Evolutionary conservation across 2,329 filamentous ascomycete genomes (phyloP).

Genomic region (Tricladium varicosporioides): DNA sequence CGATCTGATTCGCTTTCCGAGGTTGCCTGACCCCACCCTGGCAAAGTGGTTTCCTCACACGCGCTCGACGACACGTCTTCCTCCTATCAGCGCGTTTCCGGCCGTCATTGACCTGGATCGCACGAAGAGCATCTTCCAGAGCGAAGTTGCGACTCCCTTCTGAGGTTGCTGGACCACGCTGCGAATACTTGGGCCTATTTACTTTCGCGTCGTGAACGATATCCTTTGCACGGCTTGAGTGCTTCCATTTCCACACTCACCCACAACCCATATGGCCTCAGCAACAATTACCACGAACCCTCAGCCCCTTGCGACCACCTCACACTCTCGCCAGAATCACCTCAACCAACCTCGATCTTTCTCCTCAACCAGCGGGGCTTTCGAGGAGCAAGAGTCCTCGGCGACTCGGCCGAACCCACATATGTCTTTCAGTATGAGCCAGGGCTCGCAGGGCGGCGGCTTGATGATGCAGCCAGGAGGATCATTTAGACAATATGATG

Average conservation of each 20-base stretch:
- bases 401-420: slow-evolving; percentile 18
- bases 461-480: slow-evolving; percentile 34
- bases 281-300: slow-evolving; percentile 27
- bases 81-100: neutral
- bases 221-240: no score
- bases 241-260: neutral
- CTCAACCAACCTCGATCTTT: slow-evolving; percentile 22
- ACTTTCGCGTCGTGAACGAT: no score
- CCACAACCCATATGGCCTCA: slow-evolving; percentile 25
- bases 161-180: no score
- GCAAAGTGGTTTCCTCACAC: neutral
- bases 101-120: neutral
- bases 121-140: no score
- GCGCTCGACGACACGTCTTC: slow-evolving; percentile 1
- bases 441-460: slow-evolving; percentile 32
- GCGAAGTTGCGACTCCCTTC: no score
- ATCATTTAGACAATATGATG: slow-evolving; percentile 32
- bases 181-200: no score
- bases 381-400: slow-evolving; percentile 23
- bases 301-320: slow-evolving; percentile 29
- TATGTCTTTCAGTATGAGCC: slow-evolving; percentile 36
- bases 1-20: neutral
- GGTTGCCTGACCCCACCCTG: neutral
- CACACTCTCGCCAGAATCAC: slow-evolving; percentile 31
- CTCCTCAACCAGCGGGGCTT: slow-evolving; percentile 21